Percentiles rank a stretch among this genome's conserved stretches.
These are phyloP conservation scores for Cymbidium sinense DNA, from an alignment of 106 monocot genomes.

Conservation along the genomic window DNA sequence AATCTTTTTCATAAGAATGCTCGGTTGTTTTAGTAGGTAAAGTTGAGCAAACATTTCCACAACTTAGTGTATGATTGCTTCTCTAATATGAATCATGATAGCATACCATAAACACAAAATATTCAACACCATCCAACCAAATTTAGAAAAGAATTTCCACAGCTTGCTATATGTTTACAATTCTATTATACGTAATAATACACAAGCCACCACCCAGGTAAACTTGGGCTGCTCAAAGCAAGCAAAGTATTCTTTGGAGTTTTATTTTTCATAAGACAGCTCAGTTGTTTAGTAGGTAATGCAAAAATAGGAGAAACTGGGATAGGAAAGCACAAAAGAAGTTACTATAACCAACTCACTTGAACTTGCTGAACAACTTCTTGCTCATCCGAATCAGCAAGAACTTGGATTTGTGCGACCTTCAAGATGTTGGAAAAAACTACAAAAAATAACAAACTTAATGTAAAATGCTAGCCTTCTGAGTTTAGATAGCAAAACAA, in stretches of 20 bases:
- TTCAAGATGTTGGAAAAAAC: slow-evolving; percentile 99
- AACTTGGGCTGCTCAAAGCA: neutral
- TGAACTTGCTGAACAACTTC: slow-evolving; percentile 98
- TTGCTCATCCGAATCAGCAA: slow-evolving; percentile 98
- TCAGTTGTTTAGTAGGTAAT: neutral
- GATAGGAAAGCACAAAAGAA: neutral
- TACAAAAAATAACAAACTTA: slow-evolving; percentile 24
- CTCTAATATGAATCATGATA: neutral
- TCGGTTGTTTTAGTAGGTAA: neutral
- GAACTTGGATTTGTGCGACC: slow-evolving; percentile 83
- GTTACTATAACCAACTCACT: slow-evolving; percentile 29
- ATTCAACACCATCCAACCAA: neutral
- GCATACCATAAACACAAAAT: neutral
- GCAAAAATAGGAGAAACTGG: neutral
- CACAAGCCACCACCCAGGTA: neutral
- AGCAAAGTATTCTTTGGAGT: neutral
- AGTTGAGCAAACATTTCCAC: neutral
- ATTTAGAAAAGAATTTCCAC: neutral
- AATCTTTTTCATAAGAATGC: neutral
- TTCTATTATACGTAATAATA: neutral
- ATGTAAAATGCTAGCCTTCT: neutral
- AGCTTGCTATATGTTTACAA: neutral
- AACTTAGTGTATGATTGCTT: neutral
- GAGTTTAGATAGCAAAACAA: neutral
- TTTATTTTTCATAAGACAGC: neutral